These are phyloP conservation scores for Phytophthora brassicae DNA, from an alignment of 352 stramenopile genomes.

Conservation along the genomic window DNA sequence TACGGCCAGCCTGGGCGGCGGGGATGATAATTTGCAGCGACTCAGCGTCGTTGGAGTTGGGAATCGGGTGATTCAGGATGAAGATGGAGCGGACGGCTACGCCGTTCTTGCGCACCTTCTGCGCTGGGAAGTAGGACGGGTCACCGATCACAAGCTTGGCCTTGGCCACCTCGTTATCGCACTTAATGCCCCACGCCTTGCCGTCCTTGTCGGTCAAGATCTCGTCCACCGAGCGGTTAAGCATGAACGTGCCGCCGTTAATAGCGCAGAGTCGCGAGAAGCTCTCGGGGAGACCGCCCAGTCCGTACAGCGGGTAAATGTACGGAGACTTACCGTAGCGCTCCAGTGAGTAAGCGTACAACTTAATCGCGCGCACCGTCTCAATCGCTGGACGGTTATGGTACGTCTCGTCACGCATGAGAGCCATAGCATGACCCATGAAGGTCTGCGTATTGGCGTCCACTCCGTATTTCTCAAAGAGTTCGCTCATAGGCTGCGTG, in stretches of 20 bases:
- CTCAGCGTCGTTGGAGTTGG: slow-evolving; percentile 96
- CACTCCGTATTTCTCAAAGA: slow-evolving; percentile 98
- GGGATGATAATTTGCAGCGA: slow-evolving; percentile 99
- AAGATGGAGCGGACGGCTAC: slow-evolving; percentile 98
- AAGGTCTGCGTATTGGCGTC: slow-evolving; percentile 98
- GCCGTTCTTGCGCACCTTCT: slow-evolving; percentile 93
- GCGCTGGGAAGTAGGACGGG: slow-evolving; percentile 96
- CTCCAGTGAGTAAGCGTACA: slow-evolving; percentile 98
- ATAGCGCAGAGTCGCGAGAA: slow-evolving; percentile 99
- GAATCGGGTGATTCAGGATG: slow-evolving; percentile 98
- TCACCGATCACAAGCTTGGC: slow-evolving; percentile 98
- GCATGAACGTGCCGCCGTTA: slow-evolving; percentile 99
- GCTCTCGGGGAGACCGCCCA: slow-evolving; percentile 97
- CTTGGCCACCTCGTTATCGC: slow-evolving; percentile 95
- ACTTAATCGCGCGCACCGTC: slow-evolving; percentile 96
- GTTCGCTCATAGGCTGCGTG: slow-evolving; percentile 96
- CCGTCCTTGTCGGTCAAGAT: slow-evolving; percentile 93
- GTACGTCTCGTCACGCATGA: slow-evolving; percentile 94
- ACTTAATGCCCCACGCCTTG: slow-evolving; percentile 92
- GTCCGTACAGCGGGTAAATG: slow-evolving; percentile 99
- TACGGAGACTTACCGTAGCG: slow-evolving; percentile 97
- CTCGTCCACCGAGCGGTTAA: slow-evolving; percentile 96
- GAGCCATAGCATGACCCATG: slow-evolving; percentile 99
- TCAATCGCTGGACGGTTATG: slow-evolving; percentile 87
- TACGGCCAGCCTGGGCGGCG: slow-evolving; percentile 92